These are phyloP conservation scores for Buxus sempervirens DNA, from an alignment of 164 flowering plant species.

Conservation along the genomic window DNA sequence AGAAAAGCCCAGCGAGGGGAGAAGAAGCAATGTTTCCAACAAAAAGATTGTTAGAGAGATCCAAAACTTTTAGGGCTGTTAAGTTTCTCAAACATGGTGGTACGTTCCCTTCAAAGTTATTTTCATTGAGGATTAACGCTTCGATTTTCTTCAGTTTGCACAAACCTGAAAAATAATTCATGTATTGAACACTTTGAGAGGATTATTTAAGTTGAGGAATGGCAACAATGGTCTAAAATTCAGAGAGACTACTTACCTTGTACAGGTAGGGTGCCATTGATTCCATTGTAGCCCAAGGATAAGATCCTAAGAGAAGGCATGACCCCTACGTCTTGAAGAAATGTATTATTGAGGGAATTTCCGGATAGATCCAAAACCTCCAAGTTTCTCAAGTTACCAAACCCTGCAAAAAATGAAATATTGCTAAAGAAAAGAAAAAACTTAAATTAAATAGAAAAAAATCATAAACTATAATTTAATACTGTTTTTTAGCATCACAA, in stretches of 20 bases:
- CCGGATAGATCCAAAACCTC: neutral
- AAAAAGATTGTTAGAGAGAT: conserved; percentile 11
- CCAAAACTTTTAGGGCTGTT: conserved; percentile 15
- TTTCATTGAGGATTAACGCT: conserved; percentile 8
- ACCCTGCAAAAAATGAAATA: neutral
- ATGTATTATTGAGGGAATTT: neutral
- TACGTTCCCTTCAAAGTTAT: conserved; percentile 11
- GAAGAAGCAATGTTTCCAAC: conserved; percentile 12
- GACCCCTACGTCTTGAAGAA: neutral
- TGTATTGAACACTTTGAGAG: no score
- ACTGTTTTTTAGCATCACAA: no score
- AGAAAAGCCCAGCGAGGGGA: conserved; percentile 1
- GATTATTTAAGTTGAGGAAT: no score
- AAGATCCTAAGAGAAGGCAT: neutral
- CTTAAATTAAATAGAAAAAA: no score
- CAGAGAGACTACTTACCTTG: neutral
- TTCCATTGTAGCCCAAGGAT: neutral
- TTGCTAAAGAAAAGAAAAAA: no score
- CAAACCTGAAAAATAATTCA: neutral
- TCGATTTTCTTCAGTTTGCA: conserved; percentile 11
- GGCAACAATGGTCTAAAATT: no score
- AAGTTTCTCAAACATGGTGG: conserved; percentile 13
- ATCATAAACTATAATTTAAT: no score
- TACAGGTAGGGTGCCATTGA: neutral
- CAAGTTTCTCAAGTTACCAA: neutral